Base-by-base conservation (phyloP, 495 filamentous ascomycete species). In the Xylaria nigripes region DNA sequence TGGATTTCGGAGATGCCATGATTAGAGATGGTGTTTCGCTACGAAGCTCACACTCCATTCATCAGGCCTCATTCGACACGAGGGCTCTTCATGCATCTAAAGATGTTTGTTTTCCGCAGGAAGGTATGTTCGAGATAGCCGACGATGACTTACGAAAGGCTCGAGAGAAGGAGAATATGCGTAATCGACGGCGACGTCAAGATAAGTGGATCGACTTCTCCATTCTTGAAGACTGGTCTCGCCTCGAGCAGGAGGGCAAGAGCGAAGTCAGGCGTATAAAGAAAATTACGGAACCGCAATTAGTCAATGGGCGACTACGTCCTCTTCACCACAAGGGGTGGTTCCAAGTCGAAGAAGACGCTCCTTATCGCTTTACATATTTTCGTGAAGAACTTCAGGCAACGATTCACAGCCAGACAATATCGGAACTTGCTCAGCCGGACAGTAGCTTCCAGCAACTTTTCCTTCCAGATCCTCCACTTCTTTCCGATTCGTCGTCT, bases 381-480 rank as follows among this genome's bases (percentile, higher is more conserved):
- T 98, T 98, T 76, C 96, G 96, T 66, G 93, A 97, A 62, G 89
- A 96, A 57, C 88, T 97, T 55, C 83, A 85, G 45, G 90, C 86
- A 61, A 97, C 93, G 0, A 93, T 97, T 57, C 93, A 97, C 66
- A 90, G 89, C 19, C 90, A 95, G 65, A 94, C 86, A 0, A 92
- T 98, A 45, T 93, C 89, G 10, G 93, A 95, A 62, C 75, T 98
- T 24, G 78, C 91, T 2, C 90, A 93, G 54, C 86, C 87, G 0
- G 93, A 89, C 2, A 76, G 81, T 54, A 86, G 78, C 44, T 98
- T 98, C 68, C 74, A 72, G 52, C 88, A 95, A 50, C 77, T 98
- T 1, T 96, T 98, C 63, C 63, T 80, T 10, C 78, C 78, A 10
- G 78, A 81, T 25, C 77, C 75, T 0, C 77, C 73, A 5, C 51